Conservation (phyloP, 164 flowering plant genomes). For the Buxus sempervirens region DNA sequence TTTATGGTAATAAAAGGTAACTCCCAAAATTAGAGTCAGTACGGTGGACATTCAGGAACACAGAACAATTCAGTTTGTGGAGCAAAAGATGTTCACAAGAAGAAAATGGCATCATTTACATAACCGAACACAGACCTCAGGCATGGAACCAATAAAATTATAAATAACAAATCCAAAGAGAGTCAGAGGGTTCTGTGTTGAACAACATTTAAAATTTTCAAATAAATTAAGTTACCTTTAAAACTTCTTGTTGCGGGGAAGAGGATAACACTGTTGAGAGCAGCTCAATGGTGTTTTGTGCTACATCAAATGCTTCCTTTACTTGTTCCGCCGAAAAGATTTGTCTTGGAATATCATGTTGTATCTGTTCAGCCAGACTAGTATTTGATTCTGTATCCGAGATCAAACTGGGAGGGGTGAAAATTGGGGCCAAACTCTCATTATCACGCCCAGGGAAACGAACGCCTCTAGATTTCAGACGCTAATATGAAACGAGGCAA, state of each 20-base stretch:
- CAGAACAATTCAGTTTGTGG: too few species aligned
- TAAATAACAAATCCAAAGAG: too few species aligned
- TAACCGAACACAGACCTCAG: too few species aligned
- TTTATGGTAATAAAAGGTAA: too few species aligned
- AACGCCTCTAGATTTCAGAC: constrained; percentile 83
- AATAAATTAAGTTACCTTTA: constrained; percentile 75
- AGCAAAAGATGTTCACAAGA: too few species aligned
- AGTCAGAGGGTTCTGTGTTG: too few species aligned
- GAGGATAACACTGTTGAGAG: constrained; percentile 87
- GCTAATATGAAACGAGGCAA: constrained; percentile 34
- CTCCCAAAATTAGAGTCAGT: too few species aligned
- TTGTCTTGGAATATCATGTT: constrained; percentile 41
- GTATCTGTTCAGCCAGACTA: constrained; percentile 36
- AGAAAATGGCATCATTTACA: too few species aligned
- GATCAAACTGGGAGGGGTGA: constrained; percentile 81
- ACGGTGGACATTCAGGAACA: too few species aligned
- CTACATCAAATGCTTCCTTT: constrained; percentile 95
- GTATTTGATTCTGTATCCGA: constrained; percentile 40
- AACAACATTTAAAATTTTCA: too few species aligned
- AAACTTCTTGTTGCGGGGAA: constrained; percentile 85
- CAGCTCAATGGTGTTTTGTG: constrained; percentile 91
- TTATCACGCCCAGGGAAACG: constrained; percentile 91
- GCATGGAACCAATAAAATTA: too few species aligned
- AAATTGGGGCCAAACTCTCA: constrained; percentile 92
- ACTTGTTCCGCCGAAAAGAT: constrained; percentile 75